Evolutionary conservation across 306 rosid species (phyloP).

Genomic region (Carpinus viminea): DNA sequence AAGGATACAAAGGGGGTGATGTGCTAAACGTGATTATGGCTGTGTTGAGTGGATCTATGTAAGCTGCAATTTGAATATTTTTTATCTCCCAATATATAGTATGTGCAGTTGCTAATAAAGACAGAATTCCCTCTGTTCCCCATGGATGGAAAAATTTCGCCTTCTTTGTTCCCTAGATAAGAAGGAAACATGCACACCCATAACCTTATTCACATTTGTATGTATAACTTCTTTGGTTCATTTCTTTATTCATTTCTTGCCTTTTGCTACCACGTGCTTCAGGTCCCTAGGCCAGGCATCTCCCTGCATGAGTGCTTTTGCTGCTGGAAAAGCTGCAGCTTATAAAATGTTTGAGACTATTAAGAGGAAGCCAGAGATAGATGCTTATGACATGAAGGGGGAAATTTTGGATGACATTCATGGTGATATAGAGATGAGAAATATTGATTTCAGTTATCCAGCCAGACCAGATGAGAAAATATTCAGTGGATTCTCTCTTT

Average conservation of each 20-base stretch:
- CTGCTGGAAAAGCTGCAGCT: constrained; percentile 93
- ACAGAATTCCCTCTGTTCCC: not conserved
- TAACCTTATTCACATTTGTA: not conserved
- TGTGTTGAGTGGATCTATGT: constrained; percentile 83
- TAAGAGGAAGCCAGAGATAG: constrained; percentile 76
- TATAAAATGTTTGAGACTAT: constrained; percentile 88
- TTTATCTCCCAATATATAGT: not conserved
- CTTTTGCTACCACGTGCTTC: not conserved
- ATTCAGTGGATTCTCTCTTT: constrained; percentile 71
- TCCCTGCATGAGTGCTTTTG: constrained; percentile 89
- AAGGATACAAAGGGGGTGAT: constrained; percentile 76
- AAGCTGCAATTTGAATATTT: constrained; percentile 26
- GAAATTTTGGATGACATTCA: constrained; percentile 55
- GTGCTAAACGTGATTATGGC: constrained; percentile 76
- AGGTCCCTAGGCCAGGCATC: constrained; percentile 93
- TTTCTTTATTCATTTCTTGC: constrained; percentile 2
- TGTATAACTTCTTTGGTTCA: constrained; percentile 4
- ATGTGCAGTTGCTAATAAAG: not conserved
- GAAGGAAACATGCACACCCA: too few species aligned
- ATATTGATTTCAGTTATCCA: constrained; percentile 77
- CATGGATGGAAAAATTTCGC: not conserved
- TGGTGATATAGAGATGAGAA: constrained; percentile 72
- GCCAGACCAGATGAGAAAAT: constrained; percentile 78
- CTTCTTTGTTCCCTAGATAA: not conserved
- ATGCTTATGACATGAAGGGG: constrained; percentile 66